phyloP scores from a whole-genome alignment of 257 asterid species.

The Nicotiana sylvestris region DNA sequence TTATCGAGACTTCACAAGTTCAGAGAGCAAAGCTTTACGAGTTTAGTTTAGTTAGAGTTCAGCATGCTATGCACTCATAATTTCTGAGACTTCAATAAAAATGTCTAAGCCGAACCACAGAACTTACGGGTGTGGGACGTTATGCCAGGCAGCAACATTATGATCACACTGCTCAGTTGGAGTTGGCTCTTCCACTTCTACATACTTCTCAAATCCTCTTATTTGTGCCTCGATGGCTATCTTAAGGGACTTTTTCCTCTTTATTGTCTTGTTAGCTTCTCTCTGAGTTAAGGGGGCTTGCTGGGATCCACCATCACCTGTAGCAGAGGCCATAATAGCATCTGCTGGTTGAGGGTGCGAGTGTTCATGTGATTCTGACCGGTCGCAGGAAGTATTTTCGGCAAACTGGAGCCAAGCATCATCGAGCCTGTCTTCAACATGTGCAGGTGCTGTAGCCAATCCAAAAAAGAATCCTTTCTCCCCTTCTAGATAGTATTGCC shows the following conservation, averaged over 20 bases:
- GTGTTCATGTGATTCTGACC: slow-evolving; percentile 36
- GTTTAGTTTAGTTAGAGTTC: neutral
- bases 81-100: neutral
- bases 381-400: slow-evolving; percentile 57
- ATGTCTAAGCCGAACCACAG: neutral
- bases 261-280: slow-evolving; percentile 44
- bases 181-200: slow-evolving; percentile 56
- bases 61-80: neutral
- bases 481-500: slow-evolving; percentile 40
- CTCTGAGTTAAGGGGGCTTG: slow-evolving; percentile 37
- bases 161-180: slow-evolving; percentile 69
- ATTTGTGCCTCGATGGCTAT: slow-evolving; percentile 90
- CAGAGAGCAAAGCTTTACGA: neutral
- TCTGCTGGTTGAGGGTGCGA: slow-evolving; percentile 44
- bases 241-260: slow-evolving; percentile 55
- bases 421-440: slow-evolving; percentile 86
- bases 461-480: slow-evolving; percentile 81
- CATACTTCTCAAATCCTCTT: slow-evolving; percentile 71
- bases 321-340: slow-evolving; percentile 54
- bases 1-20: neutral
- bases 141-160: slow-evolving; percentile 92
- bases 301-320: slow-evolving; percentile 77
- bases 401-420: slow-evolving; percentile 99
- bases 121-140: slow-evolving; percentile 95
- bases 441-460: slow-evolving; percentile 97